These are phyloP conservation scores for cucumber (Cucumis sativus) DNA, from an alignment of 306 rosid species.

Conservation along the genomic window DNA sequence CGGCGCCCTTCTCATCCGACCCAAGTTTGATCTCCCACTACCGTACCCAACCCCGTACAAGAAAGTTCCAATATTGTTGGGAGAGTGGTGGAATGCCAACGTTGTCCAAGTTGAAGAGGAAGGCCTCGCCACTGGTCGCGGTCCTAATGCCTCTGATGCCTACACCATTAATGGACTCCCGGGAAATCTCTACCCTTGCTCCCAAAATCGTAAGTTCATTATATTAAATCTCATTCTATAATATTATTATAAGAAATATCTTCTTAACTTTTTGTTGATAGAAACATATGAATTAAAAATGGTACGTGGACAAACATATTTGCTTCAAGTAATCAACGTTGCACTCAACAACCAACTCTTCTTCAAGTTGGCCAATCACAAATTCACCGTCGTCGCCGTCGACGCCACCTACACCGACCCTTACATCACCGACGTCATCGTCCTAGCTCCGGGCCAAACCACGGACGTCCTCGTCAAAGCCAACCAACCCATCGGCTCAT, in stretches of 20 bases:
- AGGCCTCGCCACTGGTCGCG: slow-evolving; percentile 9
- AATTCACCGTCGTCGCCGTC: slow-evolving; percentile 40
- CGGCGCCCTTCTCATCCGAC: slow-evolving; percentile 51
- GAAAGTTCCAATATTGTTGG: slow-evolving; percentile 42
- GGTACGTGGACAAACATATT: slow-evolving; percentile 33
- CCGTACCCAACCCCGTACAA: slow-evolving; percentile 28
- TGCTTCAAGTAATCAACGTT: slow-evolving; percentile 49
- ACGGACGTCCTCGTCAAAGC: slow-evolving; percentile 34
- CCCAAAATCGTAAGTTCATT: slow-evolving; percentile 24
- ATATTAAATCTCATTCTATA: no score
- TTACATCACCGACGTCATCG: slow-evolving; percentile 30
- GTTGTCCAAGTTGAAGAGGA: slow-evolving; percentile 27
- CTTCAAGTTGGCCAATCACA: slow-evolving; percentile 55
- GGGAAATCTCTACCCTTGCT: slow-evolving; percentile 40
- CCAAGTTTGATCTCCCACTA: slow-evolving; percentile 15
- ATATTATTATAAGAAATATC: no score
- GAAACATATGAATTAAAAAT: slow-evolving; percentile 26
- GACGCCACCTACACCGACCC: slow-evolving; percentile 45
- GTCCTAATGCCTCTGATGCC: slow-evolving; percentile 23
- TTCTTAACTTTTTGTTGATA: not conserved
- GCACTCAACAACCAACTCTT: slow-evolving; percentile 52
- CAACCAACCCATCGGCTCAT: slow-evolving; percentile 27
- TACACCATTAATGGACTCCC: slow-evolving; percentile 59
- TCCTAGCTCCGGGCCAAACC: slow-evolving; percentile 50
- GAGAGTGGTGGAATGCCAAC: slow-evolving; percentile 68